Conservation (phyloP, 352 stramenopile genomes). For the Globisporangium emineosum region DNA sequence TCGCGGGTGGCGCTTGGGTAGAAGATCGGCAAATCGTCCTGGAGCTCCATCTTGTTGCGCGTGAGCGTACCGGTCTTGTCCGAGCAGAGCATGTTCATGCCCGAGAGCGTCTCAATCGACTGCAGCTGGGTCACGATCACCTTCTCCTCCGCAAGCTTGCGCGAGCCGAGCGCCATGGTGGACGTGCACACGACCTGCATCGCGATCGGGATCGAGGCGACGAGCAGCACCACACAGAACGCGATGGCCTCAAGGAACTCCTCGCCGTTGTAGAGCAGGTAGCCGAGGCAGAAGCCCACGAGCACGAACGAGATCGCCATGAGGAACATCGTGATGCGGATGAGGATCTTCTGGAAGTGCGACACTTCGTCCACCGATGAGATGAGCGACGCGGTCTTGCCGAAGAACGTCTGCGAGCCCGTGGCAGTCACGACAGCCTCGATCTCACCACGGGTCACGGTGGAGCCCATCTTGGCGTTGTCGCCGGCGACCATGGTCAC, state of each 20-base stretch:
- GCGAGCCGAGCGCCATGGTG: constrained; percentile 91
- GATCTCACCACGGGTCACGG: constrained; percentile 87
- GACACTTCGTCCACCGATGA: constrained; percentile 66
- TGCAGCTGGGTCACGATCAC: constrained; percentile 91
- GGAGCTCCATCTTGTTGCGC: constrained; percentile 93
- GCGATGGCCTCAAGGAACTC: constrained; percentile 75
- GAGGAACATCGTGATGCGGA: constrained; percentile 91
- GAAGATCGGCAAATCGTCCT: constrained; percentile 90
- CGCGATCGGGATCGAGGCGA: constrained; percentile 92
- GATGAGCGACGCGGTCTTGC: constrained; percentile 82
- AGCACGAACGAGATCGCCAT: constrained; percentile 84
- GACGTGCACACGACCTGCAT: constrained; percentile 93
- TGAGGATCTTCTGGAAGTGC: constrained; percentile 91
- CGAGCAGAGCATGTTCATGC: constrained; percentile 93
- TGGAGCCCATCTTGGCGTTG: constrained; percentile 87
- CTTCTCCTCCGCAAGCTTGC: constrained; percentile 88
- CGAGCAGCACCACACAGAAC: constrained; percentile 89
- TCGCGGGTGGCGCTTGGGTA: constrained; percentile 74
- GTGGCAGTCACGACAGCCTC: constrained; percentile 91
- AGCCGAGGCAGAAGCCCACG: constrained; percentile 85
- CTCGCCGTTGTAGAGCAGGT: constrained; percentile 83
- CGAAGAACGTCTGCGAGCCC: constrained; percentile 91
- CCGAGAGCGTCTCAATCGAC: constrained; percentile 91
- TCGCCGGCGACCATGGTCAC: constrained; percentile 81
- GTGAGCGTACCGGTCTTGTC: constrained; percentile 97